These are phyloP conservation scores for Daedaleopsis nitida DNA, from an alignment of 768 basidiomycete species.

Conservation along the genomic window DNA sequence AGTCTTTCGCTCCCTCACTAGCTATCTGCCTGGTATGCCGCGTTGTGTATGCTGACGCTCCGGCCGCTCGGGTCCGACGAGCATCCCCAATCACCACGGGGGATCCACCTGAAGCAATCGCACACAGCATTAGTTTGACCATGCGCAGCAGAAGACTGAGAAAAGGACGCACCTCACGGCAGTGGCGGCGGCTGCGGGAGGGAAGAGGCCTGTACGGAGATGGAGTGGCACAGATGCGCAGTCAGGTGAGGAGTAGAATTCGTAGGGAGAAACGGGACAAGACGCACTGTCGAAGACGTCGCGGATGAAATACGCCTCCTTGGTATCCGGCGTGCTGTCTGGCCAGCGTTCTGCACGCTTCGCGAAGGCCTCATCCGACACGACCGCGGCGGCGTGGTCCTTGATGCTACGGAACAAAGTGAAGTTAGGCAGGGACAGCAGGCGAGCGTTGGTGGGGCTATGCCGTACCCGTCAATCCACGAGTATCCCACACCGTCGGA, in stretches of 20 bases:
- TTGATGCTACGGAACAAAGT: slow-evolving; percentile 65
- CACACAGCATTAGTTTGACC: neutral
- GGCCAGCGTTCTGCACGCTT: slow-evolving; percentile 76
- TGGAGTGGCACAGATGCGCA: slow-evolving; percentile 8
- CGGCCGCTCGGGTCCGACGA: slow-evolving; percentile 92
- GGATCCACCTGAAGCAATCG: slow-evolving; percentile 80
- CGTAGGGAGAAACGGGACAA: neutral
- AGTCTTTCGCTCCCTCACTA: slow-evolving; percentile 11
- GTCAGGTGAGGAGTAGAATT: neutral
- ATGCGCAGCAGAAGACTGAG: slow-evolving; percentile 1
- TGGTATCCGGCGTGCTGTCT: slow-evolving; percentile 86
- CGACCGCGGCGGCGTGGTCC: slow-evolving; percentile 70
- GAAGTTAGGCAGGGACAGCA: neutral
- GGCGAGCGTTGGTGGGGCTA: neutral
- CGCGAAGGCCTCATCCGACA: slow-evolving; percentile 83
- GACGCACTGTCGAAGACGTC: slow-evolving; percentile 83
- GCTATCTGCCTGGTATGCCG: slow-evolving; percentile 60
- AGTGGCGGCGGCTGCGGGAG: slow-evolving; percentile 82
- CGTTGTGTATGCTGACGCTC: slow-evolving; percentile 93
- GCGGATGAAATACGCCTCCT: slow-evolving; percentile 93
- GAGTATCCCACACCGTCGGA: slow-evolving; percentile 98
- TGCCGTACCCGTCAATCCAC: slow-evolving; percentile 90
- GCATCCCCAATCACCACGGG: slow-evolving; percentile 96
- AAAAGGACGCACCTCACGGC: slow-evolving; percentile 74
- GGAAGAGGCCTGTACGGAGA: slow-evolving; percentile 66